phyloP scores from a whole-genome alignment of 202 grass and related monocot species.

The Schoenoplectus tabernaemontani region DNA sequence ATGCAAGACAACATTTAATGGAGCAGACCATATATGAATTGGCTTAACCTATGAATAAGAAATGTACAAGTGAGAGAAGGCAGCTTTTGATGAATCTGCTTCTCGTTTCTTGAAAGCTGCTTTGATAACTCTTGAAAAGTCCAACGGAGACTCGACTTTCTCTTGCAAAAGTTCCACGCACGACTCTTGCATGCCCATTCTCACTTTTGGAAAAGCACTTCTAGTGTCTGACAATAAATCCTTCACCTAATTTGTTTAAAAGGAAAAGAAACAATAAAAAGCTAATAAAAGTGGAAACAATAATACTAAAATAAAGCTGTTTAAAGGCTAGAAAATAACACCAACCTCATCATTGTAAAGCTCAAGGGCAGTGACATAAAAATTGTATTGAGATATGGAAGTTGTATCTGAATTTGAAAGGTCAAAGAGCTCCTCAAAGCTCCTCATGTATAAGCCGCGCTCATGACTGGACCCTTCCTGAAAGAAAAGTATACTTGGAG shows the following conservation, averaged over 20 bases:
- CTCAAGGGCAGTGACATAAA: conserved; percentile 88
- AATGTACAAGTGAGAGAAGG: conserved; percentile 73
- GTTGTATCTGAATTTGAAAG: conserved; percentile 93
- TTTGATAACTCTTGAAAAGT: conserved; percentile 68
- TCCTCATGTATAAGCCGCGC: conserved; percentile 77
- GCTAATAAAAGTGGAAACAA: conserved; percentile 21
- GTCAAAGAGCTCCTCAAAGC: conserved; percentile 96
- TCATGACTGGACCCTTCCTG: conserved; percentile 99
- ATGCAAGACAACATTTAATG: not conserved
- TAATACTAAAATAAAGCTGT: conserved; percentile 23
- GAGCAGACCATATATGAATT: conserved; percentile 4
- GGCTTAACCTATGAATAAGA: not conserved
- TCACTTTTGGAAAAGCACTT: conserved; percentile 52
- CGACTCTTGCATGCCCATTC: conserved; percentile 62
- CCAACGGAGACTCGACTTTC: conserved; percentile 82
- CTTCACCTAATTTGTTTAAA: conserved; percentile 49
- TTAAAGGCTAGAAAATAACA: conserved; percentile 10
- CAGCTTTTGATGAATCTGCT: conserved; percentile 52
- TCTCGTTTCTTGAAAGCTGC: conserved; percentile 67
- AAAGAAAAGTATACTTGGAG: conserved; percentile 25
- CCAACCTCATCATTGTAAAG: conserved; percentile 96
- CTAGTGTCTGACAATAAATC: conserved; percentile 74
- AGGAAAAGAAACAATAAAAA: conserved; percentile 7
- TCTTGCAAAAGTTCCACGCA: conserved; percentile 85
- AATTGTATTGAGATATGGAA: conserved; percentile 75